Percentiles rank a stretch among this genome's conserved stretches.
phyloP scores from a whole-genome alignment of 345 rosid genomes.

The Hibiscus mutabilis region DNA sequence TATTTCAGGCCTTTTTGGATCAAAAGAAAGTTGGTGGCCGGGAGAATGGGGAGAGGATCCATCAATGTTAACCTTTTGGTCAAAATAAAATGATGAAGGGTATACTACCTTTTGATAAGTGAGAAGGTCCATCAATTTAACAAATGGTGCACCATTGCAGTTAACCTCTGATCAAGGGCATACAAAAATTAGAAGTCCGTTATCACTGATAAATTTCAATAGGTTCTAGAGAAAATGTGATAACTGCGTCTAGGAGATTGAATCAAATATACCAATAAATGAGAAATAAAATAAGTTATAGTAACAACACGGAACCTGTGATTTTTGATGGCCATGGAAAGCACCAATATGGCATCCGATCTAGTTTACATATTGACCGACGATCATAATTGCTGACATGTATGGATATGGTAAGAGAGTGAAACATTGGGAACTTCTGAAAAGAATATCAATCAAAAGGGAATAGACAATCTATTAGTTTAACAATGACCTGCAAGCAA shows the following conservation, averaged over 20 bases:
- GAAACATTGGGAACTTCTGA: conserved; percentile 5
- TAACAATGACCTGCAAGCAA: neutral
- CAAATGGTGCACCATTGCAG: conserved; percentile 37
- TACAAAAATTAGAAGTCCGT: neutral
- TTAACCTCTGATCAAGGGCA: conserved; percentile 44
- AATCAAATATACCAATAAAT: neutral
- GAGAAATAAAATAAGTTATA: neutral
- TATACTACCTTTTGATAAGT: conserved; percentile 49
- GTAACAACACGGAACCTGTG: conserved; percentile 48
- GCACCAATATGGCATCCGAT: conserved; percentile 53
- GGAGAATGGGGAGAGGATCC: neutral
- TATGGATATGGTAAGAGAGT: neutral
- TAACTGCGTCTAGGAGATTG: neutral
- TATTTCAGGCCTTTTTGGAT: neutral
- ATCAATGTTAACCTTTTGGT: neutral
- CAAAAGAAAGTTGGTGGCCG: neutral
- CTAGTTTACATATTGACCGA: conserved; percentile 35
- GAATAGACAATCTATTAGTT: neutral
- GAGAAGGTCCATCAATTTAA: conserved; percentile 67
- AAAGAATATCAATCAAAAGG: conserved; percentile 2
- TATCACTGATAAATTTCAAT: conserved; percentile 4
- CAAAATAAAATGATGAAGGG: neutral
- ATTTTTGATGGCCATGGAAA: conserved; percentile 54
- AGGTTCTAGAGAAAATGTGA: neutral
- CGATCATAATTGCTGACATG: conserved; percentile 39